A percentile compares a stretch with the other conserved stretches of the same genome.
Conservation (phyloP, 192 early-diverging fungal species). For the Dispira parvispora region DNA sequence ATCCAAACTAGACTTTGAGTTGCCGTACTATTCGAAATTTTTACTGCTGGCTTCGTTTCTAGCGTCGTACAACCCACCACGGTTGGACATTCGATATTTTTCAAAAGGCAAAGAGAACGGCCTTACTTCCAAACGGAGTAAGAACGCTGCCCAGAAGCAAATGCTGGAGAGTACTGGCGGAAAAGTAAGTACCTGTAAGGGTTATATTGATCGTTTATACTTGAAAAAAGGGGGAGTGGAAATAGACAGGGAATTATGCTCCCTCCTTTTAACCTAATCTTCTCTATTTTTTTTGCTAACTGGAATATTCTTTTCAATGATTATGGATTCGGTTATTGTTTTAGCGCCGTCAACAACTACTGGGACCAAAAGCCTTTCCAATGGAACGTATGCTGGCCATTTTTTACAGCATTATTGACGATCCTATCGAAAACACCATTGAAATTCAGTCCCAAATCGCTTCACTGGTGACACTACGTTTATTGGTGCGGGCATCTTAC, state of each 20-base stretch:
- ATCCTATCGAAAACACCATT: conserved; percentile 50
- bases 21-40: conserved; percentile 84
- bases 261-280: neutral
- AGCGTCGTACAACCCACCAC: conserved; percentile 85
- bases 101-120: conserved; percentile 30
- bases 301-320: neutral
- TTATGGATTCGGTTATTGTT: neutral
- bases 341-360: conserved; percentile 58
- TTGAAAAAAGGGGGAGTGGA: neutral
- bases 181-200: conserved; percentile 15
- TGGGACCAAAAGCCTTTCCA: conserved; percentile 84
- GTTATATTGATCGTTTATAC: neutral
- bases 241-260: neutral
- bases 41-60: conserved; percentile 77
- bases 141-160: conserved; percentile 23
- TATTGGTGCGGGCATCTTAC: conserved; percentile 51
- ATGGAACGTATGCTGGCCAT: conserved; percentile 96
- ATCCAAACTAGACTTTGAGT: conserved; percentile 33
- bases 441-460: conserved; percentile 71
- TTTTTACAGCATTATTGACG: conserved; percentile 74
- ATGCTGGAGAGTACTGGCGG: conserved; percentile 27
- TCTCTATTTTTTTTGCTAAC: neutral
- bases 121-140: conserved; percentile 20
- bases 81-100: conserved; percentile 79
- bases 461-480: conserved; percentile 56